Conservation (phyloP, 1,284 basidiomycete genomes). For the Fomitopsis palustris region DNA sequence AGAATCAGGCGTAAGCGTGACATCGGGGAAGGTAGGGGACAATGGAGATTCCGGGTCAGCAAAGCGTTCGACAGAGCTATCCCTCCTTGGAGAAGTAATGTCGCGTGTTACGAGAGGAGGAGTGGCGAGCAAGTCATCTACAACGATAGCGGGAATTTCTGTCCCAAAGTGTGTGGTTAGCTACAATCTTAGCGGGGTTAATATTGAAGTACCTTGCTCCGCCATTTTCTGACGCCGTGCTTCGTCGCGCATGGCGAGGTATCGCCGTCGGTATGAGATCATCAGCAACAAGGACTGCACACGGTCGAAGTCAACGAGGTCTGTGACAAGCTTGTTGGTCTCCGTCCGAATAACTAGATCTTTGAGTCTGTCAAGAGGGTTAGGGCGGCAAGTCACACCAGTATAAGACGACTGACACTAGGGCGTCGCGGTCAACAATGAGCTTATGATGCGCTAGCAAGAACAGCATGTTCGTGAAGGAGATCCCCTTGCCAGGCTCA, state of each 20-base stretch:
- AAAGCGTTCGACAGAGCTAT: slow-evolving; percentile 26
- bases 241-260: slow-evolving; percentile 45
- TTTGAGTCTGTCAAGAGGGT: slow-evolving; percentile 54
- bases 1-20: slow-evolving; percentile 44
- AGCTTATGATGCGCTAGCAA: slow-evolving; percentile 91
- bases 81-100: slow-evolving; percentile 45
- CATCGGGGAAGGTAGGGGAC: slow-evolving; percentile 46
- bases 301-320: slow-evolving; percentile 81
- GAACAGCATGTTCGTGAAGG: slow-evolving; percentile 89
- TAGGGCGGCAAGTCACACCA: background rate
- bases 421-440: slow-evolving; percentile 83
- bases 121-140: slow-evolving; percentile 51
- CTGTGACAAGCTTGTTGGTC: slow-evolving; percentile 76
- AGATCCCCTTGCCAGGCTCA: slow-evolving; percentile 76
- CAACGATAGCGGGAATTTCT: slow-evolving; percentile 69
- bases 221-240: slow-evolving; percentile 29
- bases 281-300: slow-evolving; percentile 78
- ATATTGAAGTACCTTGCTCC: slow-evolving; percentile 28
- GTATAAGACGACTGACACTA: slow-evolving; percentile 56
- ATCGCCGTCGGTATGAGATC: slow-evolving; percentile 71
- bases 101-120: slow-evolving; percentile 50
- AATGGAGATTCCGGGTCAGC: slow-evolving; percentile 37
- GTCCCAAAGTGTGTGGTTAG: background rate
- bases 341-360: slow-evolving; percentile 77
- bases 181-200: background rate